Evolutionary conservation across 345 rosid genomes (phyloP).

Genomic region (sweet orange (Citrus sinensis)): DNA sequence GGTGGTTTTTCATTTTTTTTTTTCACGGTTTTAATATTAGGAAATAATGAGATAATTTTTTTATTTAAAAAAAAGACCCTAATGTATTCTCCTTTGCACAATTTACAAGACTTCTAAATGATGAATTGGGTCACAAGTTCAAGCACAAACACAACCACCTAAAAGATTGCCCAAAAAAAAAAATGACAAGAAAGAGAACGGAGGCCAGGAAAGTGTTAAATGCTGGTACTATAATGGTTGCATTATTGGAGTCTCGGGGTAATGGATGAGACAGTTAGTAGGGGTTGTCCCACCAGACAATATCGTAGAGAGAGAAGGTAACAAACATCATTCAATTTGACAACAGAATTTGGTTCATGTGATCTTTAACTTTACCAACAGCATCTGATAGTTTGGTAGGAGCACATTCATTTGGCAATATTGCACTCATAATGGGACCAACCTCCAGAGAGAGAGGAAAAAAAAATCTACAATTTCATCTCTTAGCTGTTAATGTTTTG

Average conservation of each 20-base stretch:
- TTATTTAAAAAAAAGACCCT: too few relatives aligned
- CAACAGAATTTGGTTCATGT: conserved; percentile 14
- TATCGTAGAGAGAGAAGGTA: conserved; percentile 15
- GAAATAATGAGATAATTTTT: too few relatives aligned
- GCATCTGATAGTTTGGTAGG: conserved; percentile 21
- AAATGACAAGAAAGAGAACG: background rate
- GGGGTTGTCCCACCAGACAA: conserved; percentile 20
- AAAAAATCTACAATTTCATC: background rate
- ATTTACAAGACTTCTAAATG: background rate
- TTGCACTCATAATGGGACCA: background rate
- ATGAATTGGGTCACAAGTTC: conserved; percentile 1
- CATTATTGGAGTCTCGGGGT: background rate
- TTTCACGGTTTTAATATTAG: too few relatives aligned
- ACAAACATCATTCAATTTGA: conserved; percentile 18
- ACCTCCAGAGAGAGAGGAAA: background rate
- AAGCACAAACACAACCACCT: background rate
- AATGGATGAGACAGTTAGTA: background rate
- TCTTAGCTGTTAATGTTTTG: background rate
- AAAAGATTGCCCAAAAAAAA: background rate
- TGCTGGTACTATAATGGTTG: background rate
- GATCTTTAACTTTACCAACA: conserved; percentile 14
- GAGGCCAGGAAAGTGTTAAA: background rate
- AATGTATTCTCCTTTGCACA: too few relatives aligned
- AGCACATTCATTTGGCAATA: conserved; percentile 3
- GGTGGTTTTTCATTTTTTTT: too few relatives aligned